Percentiles rank a stretch among this genome's conserved stretches.
Conservation (phyloP, 108 stramenopile species). For the Skeletonema marinoi region DNA sequence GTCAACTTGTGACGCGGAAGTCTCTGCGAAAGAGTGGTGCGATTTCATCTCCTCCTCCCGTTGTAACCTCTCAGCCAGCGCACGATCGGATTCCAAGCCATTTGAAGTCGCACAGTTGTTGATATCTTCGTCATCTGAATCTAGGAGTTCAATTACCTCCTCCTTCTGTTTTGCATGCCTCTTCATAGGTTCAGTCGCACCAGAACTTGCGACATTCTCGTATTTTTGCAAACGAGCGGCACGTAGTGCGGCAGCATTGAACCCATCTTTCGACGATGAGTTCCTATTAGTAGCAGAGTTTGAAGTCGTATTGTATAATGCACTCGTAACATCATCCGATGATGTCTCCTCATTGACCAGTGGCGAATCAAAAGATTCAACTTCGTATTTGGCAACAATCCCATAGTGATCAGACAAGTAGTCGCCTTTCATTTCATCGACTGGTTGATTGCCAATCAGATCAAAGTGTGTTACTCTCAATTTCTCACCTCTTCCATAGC, state of each 20-base stretch:
- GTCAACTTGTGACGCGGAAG: neutral
- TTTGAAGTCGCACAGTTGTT: neutral
- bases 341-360: neutral
- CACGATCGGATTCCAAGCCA: neutral
- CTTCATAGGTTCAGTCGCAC: neutral
- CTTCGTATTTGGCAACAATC: slow-evolving; percentile 5
- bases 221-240: neutral
- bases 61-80: neutral
- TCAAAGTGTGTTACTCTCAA: slow-evolving; percentile 5
- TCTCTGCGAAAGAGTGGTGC: neutral
- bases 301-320: neutral
- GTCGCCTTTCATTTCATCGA: slow-evolving; percentile 7
- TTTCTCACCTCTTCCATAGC: slow-evolving; percentile 18
- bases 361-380: neutral
- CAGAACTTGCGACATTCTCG: neutral
- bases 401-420: slow-evolving; percentile 34
- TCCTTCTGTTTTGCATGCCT: neutral
- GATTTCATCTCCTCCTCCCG: neutral
- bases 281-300: neutral
- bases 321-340: neutral
- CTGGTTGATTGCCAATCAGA: slow-evolving; percentile 20
- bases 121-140: neutral
- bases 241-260: neutral
- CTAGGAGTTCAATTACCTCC: neutral
- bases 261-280: neutral